A percentile compares a stretch with the other conserved stretches of the same genome.
Evolutionary conservation across 148 eudicot genomes (phyloP).

Genomic region (Heliamphora exappendiculata): DNA sequence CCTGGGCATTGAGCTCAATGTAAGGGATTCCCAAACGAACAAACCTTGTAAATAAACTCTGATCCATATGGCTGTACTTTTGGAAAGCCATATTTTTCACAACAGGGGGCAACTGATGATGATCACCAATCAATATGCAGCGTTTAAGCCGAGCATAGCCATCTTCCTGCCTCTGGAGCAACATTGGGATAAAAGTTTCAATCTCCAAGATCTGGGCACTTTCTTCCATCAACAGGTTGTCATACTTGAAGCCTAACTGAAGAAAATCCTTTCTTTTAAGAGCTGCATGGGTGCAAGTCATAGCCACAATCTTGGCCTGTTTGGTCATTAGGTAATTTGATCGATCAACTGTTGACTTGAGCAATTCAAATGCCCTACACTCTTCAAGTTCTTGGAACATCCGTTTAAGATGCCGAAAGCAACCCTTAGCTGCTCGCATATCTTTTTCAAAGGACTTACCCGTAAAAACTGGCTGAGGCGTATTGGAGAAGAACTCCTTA

Average conservation of each 20-base stretch:
- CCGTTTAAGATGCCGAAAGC: constrained; percentile 85
- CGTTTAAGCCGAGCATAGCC: constrained; percentile 96
- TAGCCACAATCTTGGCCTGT: constrained; percentile 97
- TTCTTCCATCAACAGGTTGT: constrained; percentile 96
- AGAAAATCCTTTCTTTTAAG: constrained; percentile 96
- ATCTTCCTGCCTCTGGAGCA: constrained; percentile 97
- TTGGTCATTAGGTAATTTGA: constrained; percentile 95
- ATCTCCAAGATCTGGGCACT: constrained; percentile 98
- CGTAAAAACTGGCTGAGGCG: constrained; percentile 77
- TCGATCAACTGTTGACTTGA: constrained; percentile 90
- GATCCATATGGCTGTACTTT: constrained; percentile 99
- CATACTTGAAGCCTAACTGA: constrained; percentile 87
- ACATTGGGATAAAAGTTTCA: constrained; percentile 98
- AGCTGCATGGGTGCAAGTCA: constrained; percentile 99
- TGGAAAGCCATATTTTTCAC: constrained; percentile 99
- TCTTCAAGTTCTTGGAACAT: constrained; percentile 97
- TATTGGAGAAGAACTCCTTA: constrained; percentile 73
- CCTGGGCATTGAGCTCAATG: constrained; percentile 98
- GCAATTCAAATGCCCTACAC: constrained; percentile 95
- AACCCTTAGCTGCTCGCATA: constrained; percentile 91
- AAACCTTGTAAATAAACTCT: constrained; percentile 93
- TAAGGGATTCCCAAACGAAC: constrained; percentile 94
- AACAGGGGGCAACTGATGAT: constrained; percentile 98
- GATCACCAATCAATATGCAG: constrained; percentile 97
- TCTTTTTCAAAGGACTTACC: constrained; percentile 79